Conservation (phyloP, 1,284 basidiomycete genomes). For the Cutaneotrichosporon sp. region DNA sequence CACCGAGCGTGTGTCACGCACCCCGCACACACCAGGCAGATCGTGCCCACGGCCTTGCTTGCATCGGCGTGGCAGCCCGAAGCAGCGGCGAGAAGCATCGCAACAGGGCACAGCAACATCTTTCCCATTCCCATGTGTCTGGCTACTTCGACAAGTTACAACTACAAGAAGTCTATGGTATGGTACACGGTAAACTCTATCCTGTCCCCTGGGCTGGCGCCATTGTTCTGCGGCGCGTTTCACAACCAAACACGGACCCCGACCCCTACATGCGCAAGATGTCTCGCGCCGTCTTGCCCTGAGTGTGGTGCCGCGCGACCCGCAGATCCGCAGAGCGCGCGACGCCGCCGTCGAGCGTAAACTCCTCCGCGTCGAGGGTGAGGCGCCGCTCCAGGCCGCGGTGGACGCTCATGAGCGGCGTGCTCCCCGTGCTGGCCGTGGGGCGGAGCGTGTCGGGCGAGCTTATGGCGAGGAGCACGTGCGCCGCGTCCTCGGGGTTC, state of each 20-base stretch:
- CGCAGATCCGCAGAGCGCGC: not conserved
- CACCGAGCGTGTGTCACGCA: too few species aligned
- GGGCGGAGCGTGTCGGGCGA: slow-evolving; percentile 47
- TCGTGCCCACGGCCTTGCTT: too few species aligned
- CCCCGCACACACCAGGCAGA: too few species aligned
- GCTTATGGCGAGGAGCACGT: slow-evolving; percentile 45
- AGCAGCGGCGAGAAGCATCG: too few species aligned
- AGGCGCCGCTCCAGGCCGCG: slow-evolving; percentile 13
- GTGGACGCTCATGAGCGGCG: slow-evolving; percentile 27
- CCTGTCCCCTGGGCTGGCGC: not conserved
- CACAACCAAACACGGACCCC: not conserved
- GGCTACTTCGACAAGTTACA: not conserved
- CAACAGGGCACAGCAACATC: too few species aligned
- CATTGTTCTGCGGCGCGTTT: not conserved
- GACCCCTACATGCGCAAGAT: slow-evolving; percentile 39
- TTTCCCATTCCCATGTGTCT: too few species aligned
- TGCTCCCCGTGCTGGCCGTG: slow-evolving; percentile 20
- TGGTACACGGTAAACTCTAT: not conserved
- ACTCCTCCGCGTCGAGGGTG: slow-evolving; percentile 45
- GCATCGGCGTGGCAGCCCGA: too few species aligned
- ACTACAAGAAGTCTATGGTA: not conserved
- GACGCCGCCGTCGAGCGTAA: slow-evolving; percentile 38
- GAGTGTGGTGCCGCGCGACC: not conserved
- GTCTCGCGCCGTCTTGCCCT: slow-evolving; percentile 50
- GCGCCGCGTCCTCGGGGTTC: slow-evolving; percentile 47